Percentiles rank a stretch among this genome's conserved stretches.
Conservation (phyloP, 2,329 filamentous ascomycete genomes). For the Fusarium papillatum region DNA sequence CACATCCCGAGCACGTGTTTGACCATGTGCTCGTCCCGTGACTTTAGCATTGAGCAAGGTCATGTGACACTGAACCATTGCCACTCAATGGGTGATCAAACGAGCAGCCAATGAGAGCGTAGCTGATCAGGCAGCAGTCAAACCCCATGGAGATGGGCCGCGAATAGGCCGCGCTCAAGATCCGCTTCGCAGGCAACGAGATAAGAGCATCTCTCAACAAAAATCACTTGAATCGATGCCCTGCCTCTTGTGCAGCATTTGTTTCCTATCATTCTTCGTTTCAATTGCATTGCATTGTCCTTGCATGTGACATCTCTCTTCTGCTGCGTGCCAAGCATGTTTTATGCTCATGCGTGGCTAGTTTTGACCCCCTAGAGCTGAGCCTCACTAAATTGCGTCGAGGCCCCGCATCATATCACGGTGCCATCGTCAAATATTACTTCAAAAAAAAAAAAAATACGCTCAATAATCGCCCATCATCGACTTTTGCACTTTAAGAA, state of each 20-base stretch:
- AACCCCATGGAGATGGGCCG: conserved; percentile 39
- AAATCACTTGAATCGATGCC: conserved; percentile 34
- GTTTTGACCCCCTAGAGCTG: conserved; percentile 9
- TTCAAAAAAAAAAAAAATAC: conserved; percentile 21
- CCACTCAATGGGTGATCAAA: not conserved
- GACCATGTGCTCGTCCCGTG: not conserved
- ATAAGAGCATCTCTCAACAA: conserved; percentile 41
- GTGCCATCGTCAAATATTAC: conserved; percentile 29
- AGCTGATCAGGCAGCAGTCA: conserved; percentile 44
- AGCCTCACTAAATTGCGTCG: conserved; percentile 29
- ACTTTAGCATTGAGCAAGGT: not conserved
- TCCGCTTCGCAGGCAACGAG: conserved; percentile 48
- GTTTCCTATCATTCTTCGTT: not conserved
- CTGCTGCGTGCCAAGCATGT: conserved; percentile 1
- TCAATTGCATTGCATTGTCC: not conserved
- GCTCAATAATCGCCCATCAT: not conserved
- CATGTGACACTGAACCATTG: conserved; percentile 4
- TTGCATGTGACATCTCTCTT: conserved; percentile 16
- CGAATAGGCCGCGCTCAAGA: conserved; percentile 43
- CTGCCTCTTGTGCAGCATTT: conserved; percentile 11
- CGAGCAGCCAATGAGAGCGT: conserved; percentile 26
- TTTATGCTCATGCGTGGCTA: conserved; percentile 16
- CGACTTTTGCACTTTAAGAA: not conserved
- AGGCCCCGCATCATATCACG: conserved; percentile 31
- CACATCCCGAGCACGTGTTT: not conserved